Conservation (phyloP, 148 eudicot genomes). For the Fagopyrum tataricum region DNA sequence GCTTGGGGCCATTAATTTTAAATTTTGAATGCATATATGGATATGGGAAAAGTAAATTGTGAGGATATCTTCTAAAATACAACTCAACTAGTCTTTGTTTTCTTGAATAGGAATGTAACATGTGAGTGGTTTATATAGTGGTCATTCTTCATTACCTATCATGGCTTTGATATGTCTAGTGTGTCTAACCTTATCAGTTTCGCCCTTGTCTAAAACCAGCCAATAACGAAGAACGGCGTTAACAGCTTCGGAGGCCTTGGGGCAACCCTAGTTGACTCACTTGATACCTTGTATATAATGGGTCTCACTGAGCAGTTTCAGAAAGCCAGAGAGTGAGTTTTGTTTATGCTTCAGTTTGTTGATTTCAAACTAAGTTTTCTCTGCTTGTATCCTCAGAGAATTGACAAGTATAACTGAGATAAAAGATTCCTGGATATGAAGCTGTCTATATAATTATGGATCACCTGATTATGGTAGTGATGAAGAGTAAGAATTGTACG, state of each 20-base stretch:
- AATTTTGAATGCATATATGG: background rate
- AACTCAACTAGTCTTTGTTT: background rate
- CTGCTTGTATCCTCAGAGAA: background rate
- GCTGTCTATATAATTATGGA: slow-evolving; percentile 3
- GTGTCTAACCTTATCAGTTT: background rate
- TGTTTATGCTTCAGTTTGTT: background rate
- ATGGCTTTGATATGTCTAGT: background rate
- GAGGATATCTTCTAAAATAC: background rate
- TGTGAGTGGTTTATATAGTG: background rate
- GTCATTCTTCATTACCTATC: background rate
- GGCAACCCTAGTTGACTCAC: slow-evolving; percentile 86
- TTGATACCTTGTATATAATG: slow-evolving; percentile 96
- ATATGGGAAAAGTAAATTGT: background rate
- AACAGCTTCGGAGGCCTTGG: slow-evolving; percentile 99
- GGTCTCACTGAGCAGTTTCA: slow-evolving; percentile 92
- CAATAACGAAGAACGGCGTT: slow-evolving; percentile 81
- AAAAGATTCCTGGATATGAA: background rate
- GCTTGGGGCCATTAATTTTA: background rate
- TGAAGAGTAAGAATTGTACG: background rate
- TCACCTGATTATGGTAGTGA: background rate
- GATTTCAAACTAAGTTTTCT: slow-evolving; percentile 1
- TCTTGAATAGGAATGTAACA: background rate
- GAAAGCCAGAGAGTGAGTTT: slow-evolving; percentile 89
- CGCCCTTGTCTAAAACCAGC: slow-evolving; percentile 36
- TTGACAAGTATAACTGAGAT: background rate